These are phyloP conservation scores for Taphrina pruni DNA, from an alignment of 1,139 yeast genomes.

Conservation along the genomic window DNA sequence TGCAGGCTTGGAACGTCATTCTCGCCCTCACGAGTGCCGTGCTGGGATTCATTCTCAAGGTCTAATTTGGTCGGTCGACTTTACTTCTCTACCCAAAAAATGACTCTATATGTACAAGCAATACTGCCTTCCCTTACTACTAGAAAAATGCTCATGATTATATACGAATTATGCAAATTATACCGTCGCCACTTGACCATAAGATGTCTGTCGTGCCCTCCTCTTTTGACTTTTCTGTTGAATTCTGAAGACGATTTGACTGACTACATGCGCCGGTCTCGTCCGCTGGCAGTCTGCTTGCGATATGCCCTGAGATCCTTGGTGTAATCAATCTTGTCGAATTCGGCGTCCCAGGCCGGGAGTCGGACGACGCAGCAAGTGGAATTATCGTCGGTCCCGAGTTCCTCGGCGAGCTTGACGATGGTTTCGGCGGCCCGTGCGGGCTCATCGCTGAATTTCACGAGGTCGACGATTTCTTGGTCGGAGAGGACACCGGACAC, in stretches of 20 bases:
- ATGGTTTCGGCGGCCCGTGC: conserved; percentile 86
- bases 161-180: not conserved
- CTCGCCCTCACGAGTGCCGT: conserved; percentile 12
- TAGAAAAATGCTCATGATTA: conserved; percentile 16
- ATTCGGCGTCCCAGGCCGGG: conserved; percentile 67
- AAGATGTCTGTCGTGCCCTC: not conserved
- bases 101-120: conserved; percentile 8
- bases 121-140: not conserved
- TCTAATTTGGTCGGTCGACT: not conserved
- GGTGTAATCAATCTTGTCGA: conserved; percentile 32
- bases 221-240: not conserved
- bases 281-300: conserved; percentile 15
- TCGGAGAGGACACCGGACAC: conserved; percentile 79
- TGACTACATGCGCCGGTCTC: conserved; percentile 30
- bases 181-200: not conserved
- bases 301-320: conserved; percentile 35
- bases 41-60: conserved; percentile 25
- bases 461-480: conserved; percentile 88
- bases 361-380: conserved; percentile 81
- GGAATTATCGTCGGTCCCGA: conserved; percentile 94
- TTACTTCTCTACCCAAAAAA: no score
- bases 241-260: no score
- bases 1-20: conserved; percentile 19
- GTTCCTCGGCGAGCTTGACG: conserved; percentile 77
- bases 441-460: conserved; percentile 69